Conservation (phyloP, 2,329 filamentous ascomycete species). For the Colletotrichum filicis region DNA sequence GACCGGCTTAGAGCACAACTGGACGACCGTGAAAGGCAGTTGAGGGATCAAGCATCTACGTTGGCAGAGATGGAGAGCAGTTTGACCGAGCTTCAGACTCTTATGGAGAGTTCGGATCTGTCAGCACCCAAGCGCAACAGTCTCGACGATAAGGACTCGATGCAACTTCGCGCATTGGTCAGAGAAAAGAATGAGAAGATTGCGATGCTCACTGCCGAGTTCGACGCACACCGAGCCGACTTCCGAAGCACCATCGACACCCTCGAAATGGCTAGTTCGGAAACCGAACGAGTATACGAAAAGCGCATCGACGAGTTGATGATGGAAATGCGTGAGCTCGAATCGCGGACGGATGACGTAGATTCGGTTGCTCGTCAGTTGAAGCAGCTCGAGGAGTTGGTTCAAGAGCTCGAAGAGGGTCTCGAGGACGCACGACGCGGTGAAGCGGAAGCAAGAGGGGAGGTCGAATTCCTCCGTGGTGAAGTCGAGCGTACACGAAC, state of each 20-base stretch:
- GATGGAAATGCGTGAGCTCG: conserved; percentile 83
- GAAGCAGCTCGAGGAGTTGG: conserved; percentile 94
- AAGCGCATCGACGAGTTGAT: conserved; percentile 88
- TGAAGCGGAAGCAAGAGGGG: conserved; percentile 93
- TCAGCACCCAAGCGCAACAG: conserved; percentile 55
- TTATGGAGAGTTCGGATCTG: conserved; percentile 71
- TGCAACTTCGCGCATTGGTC: conserved; percentile 82
- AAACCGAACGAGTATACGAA: conserved; percentile 96
- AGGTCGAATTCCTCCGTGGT: conserved; percentile 94
- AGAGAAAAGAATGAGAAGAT: conserved; percentile 98
- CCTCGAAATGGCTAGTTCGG: conserved; percentile 91
- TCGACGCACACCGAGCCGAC: conserved; percentile 93
- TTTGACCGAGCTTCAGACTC: conserved; percentile 77
- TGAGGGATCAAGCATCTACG: conserved; percentile 87
- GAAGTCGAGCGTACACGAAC: conserved; percentile 93
- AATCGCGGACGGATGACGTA: conserved; percentile 87
- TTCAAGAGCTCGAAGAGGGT: conserved; percentile 96
- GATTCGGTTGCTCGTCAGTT: conserved; percentile 91
- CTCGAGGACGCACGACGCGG: conserved; percentile 93
- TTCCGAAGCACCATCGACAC: conserved; percentile 98
- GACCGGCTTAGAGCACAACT: conserved; percentile 78
- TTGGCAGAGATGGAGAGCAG: conserved; percentile 91
- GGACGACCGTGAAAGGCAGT: conserved; percentile 84
- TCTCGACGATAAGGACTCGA: conserved; percentile 76
- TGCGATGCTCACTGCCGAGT: conserved; percentile 89